phyloP scores from a whole-genome alignment of 257 asterid genomes.

The Solanum pennellii region DNA sequence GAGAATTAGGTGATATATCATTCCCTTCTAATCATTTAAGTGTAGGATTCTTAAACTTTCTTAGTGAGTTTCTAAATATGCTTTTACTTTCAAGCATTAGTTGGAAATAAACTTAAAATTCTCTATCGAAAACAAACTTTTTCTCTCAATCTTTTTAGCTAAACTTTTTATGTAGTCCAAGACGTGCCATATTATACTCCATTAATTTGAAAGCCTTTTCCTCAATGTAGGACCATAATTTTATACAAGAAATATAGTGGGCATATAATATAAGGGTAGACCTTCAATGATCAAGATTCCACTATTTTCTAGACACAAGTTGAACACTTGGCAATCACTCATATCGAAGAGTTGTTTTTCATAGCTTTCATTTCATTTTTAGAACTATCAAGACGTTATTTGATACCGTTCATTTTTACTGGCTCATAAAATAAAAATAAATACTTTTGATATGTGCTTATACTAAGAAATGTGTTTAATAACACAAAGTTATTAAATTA shows the following conservation, averaged over 20 bases:
- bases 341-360: background rate
- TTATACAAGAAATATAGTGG: background rate
- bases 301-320: background rate
- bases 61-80: background rate
- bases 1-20: background rate
- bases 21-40: background rate
- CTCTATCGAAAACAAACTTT: background rate
- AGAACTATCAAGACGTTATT: background rate
- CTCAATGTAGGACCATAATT: background rate
- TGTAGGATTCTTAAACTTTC: background rate
- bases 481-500: background rate
- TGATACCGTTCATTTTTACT: background rate
- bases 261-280: background rate
- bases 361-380: background rate
- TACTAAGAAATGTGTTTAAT: background rate
- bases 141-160: background rate
- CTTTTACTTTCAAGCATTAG: background rate
- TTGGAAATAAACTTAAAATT: background rate
- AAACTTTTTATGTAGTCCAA: background rate
- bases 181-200: background rate
- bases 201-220: background rate
- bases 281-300: conserved; percentile 3
- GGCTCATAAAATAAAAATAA: background rate
- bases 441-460: background rate
- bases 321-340: background rate